Evolutionary conservation across 345 rosid species (phyloP).

Genomic region (Populus ilicifolia): DNA sequence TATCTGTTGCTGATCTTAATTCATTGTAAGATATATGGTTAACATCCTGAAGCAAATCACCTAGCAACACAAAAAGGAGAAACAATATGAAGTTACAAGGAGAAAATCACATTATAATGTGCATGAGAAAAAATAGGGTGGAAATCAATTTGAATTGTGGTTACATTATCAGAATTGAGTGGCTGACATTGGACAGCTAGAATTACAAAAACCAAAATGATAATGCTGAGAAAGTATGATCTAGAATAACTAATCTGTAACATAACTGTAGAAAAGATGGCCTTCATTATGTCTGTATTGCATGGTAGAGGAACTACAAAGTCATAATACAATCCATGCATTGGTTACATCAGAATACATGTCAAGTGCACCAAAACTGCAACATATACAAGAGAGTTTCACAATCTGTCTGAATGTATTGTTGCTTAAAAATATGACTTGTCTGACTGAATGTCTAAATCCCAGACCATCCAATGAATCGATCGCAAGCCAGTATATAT

Average conservation of each 20-base stretch:
- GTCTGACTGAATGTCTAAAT: neutral
- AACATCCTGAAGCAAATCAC: conserved; percentile 25
- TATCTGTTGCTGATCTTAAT: conserved; percentile 42
- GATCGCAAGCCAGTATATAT: neutral
- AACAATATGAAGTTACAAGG: neutral
- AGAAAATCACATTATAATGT: neutral
- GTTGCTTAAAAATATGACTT: neutral
- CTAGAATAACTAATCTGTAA: neutral
- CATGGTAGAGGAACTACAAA: neutral
- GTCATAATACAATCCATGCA: neutral
- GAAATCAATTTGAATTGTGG: neutral
- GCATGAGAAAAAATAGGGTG: neutral
- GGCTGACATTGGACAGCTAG: neutral
- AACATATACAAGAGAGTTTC: neutral
- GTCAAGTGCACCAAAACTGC: neutral
- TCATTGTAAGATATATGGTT: conserved; percentile 42
- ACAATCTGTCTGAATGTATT: neutral
- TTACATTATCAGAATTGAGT: neutral
- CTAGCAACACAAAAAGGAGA: conserved; percentile 19
- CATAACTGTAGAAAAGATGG: neutral
- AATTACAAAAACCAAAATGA: neutral
- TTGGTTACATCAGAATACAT: neutral
- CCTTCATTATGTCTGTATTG: neutral
- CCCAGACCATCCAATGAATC: neutral
- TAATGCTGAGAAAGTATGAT: neutral